A percentile compares a stretch with the other conserved stretches of the same genome.
Evolutionary conservation across 108 stramenopile genomes (phyloP).

Genomic region (Cyclostephanos invisitatus): DNA sequence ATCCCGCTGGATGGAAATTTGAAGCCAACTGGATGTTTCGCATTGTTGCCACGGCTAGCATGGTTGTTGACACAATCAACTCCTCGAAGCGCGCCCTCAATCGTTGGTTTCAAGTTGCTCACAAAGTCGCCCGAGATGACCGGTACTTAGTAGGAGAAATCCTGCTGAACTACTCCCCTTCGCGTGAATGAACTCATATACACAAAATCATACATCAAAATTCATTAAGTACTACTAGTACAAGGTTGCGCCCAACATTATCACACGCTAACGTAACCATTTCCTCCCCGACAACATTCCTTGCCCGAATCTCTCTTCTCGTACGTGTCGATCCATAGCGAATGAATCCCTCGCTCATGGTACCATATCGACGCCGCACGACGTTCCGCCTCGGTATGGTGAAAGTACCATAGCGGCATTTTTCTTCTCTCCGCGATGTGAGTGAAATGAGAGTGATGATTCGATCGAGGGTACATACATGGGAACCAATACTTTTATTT

Average conservation of each 20-base stretch:
- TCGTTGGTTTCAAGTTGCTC: constrained; percentile 74
- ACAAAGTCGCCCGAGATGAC: constrained; percentile 84
- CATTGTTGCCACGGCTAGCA: constrained; percentile 35
- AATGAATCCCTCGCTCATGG: constrained; percentile 27
- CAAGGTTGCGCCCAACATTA: not conserved
- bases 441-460: too few species aligned
- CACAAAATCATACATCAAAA: constrained; percentile 9
- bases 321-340: constrained; percentile 28
- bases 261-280: not conserved
- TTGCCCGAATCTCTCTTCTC: constrained; percentile 15
- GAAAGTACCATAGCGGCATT: too few species aligned
- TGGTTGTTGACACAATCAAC: constrained; percentile 47
- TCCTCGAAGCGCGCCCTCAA: constrained; percentile 31
- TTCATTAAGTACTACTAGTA: constrained; percentile 2
- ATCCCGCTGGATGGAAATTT: constrained; percentile 15
- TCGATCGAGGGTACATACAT: too few species aligned
- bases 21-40: constrained; percentile 43
- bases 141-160: constrained; percentile 81
- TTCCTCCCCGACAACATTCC: constrained; percentile 10
- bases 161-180: constrained; percentile 64
- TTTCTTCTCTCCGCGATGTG: too few species aligned
- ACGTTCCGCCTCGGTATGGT: constrained; percentile 6
- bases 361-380: constrained; percentile 18
- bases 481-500: too few species aligned
- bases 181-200: not conserved